These are phyloP conservation scores for Phytophthora lateralis DNA, from an alignment of 352 stramenopile genomes.

Conservation along the genomic window DNA sequence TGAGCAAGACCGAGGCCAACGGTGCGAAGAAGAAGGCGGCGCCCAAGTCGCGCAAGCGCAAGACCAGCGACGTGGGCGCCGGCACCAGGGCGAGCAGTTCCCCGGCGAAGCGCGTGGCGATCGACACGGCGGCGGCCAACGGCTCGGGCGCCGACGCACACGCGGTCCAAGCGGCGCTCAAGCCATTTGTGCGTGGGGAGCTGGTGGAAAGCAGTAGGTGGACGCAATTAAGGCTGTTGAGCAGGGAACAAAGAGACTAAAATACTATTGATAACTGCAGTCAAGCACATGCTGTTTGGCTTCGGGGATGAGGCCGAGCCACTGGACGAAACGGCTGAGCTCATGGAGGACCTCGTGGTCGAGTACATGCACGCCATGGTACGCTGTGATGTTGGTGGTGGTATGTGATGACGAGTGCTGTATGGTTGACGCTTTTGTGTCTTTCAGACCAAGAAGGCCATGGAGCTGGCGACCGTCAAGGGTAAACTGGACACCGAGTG, in stretches of 20 bases:
- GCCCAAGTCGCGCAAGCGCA: constrained; percentile 76
- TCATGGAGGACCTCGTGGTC: constrained; percentile 88
- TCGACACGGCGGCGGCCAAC: constrained; percentile 15
- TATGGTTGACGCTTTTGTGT: constrained; percentile 4
- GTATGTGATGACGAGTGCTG: background rate
- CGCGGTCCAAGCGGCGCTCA: constrained; percentile 38
- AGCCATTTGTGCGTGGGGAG: constrained; percentile 81
- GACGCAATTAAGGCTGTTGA: background rate
- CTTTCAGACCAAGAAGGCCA: constrained; percentile 82
- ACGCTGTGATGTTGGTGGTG: constrained; percentile 1
- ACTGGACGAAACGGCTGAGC: constrained; percentile 70
- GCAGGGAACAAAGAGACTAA: constrained; percentile 1
- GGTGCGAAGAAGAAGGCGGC: constrained; percentile 76
- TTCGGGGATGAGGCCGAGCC: constrained; percentile 82
- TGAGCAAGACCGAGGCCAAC: constrained; percentile 43
- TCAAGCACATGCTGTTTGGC: constrained; percentile 91
- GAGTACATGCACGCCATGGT: constrained; percentile 88
- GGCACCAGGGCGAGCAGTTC: constrained; percentile 39
- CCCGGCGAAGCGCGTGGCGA: constrained; percentile 38
- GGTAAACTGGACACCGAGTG: constrained; percentile 89
- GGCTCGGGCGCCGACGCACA: constrained; percentile 16
- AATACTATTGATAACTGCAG: constrained; percentile 34
- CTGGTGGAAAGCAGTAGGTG: constrained; percentile 83
- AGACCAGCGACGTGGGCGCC: constrained; percentile 60
- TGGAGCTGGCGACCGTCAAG: constrained; percentile 82